Percentiles rank a stretch among this genome's conserved stretches.
These are phyloP conservation scores for Cardamine resedifolia DNA, from an alignment of 345 rosid genomes.

Conservation along the genomic window DNA sequence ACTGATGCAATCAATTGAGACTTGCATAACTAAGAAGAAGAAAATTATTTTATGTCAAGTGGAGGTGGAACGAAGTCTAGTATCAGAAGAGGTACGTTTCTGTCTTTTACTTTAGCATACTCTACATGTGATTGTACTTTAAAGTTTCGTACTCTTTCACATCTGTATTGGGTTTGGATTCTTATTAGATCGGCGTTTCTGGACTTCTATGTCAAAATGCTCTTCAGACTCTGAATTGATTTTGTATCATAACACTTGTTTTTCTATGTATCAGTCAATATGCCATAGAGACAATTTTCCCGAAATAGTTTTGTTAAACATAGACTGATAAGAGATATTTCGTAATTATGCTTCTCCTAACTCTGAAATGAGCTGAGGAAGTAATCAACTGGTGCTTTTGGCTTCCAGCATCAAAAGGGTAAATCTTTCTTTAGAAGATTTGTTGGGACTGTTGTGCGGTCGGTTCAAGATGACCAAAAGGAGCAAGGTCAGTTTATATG, in stretches of 20 bases:
- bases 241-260: constrained; percentile 7
- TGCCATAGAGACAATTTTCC: background rate
- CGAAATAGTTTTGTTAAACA: background rate
- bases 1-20: constrained; percentile 92
- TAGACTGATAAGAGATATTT: constrained; percentile 1
- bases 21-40: constrained; percentile 85
- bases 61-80: constrained; percentile 91
- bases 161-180: constrained; percentile 4
- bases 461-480: constrained; percentile 94
- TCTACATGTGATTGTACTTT: constrained; percentile 1
- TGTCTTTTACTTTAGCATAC: constrained; percentile 29
- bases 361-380: constrained; percentile 18
- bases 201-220: background rate
- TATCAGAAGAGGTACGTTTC: constrained; percentile 71
- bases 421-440: constrained; percentile 83
- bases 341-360: background rate
- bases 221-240: background rate
- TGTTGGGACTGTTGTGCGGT: constrained; percentile 86
- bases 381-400: constrained; percentile 27
- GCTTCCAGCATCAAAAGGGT: constrained; percentile 64
- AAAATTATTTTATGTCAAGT: constrained; percentile 78
- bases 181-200: constrained; percentile 1
- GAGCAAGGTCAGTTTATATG: constrained; percentile 72
- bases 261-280: background rate
- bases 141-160: background rate